Conservation (phyloP, 1,139 yeast species). For the Blastobotrys apis region DNA sequence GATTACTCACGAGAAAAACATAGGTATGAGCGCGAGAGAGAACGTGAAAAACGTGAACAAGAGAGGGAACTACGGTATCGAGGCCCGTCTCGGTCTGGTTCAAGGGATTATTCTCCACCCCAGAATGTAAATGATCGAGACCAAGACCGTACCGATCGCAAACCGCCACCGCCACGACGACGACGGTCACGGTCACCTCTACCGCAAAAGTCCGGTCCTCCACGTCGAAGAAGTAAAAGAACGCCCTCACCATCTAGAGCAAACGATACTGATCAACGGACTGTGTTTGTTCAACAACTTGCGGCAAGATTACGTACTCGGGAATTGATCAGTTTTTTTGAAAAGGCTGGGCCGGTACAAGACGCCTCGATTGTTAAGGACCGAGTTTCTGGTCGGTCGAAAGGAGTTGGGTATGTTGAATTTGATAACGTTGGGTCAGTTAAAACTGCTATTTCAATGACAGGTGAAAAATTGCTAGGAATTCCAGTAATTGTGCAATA, state of each 20-base stretch:
- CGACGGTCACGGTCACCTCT: conserved; percentile 7
- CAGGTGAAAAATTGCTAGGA: conserved; percentile 37
- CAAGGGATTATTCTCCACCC: no score
- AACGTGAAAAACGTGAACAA: conserved; percentile 6
- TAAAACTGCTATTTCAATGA: conserved; percentile 33
- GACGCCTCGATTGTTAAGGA: conserved; percentile 41
- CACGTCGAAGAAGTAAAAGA: conserved; percentile 3
- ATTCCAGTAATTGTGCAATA: conserved; percentile 37
- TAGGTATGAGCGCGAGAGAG: conserved; percentile 6
- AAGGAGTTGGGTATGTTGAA: conserved; percentile 41
- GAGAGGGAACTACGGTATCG: conserved; percentile 1
- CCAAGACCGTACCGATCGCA: no score
- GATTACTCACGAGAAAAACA: conserved; percentile 4
- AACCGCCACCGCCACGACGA: conserved; percentile 4
- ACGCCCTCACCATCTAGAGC: conserved; percentile 14
- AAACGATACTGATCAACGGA: conserved; percentile 31
- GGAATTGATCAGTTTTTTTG: conserved; percentile 36
- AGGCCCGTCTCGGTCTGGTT: no score
- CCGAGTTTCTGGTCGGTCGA: conserved; percentile 35
- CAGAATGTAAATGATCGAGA: no score
- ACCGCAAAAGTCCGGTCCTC: conserved; percentile 8
- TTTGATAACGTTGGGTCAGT: conserved; percentile 34
- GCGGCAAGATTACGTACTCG: conserved; percentile 35
- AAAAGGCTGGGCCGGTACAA: conserved; percentile 35
- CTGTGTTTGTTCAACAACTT: conserved; percentile 39